Evolutionary conservation across 192 early-diverging fungal species (phyloP).

Genomic region (Backusella mclennaniae): DNA sequence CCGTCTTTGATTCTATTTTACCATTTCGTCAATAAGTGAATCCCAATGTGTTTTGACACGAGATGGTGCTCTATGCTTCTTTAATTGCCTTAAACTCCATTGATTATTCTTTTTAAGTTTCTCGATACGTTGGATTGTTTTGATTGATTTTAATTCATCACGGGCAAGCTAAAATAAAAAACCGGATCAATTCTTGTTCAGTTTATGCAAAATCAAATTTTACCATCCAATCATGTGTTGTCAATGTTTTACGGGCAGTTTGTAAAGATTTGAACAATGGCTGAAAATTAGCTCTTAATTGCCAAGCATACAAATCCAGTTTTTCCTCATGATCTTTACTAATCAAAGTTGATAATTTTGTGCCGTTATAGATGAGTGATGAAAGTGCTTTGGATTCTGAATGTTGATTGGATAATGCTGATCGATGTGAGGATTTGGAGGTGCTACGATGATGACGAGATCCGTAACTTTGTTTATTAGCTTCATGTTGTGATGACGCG

Average conservation of each 20-base stretch:
- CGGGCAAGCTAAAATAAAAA: constrained; percentile 59
- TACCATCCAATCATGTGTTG: constrained; percentile 78
- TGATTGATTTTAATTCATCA: constrained; percentile 68
- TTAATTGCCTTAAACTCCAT: constrained; percentile 79
- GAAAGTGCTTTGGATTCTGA: background rate
- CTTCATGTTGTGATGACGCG: background rate
- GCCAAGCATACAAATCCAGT: constrained; percentile 37
- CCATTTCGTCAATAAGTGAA: constrained; percentile 77
- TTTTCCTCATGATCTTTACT: constrained; percentile 14
- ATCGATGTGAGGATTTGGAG: background rate
- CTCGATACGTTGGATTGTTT: constrained; percentile 67
- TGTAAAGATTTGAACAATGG: constrained; percentile 63
- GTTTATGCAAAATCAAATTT: background rate
- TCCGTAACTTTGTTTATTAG: background rate
- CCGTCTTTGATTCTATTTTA: constrained; percentile 16
- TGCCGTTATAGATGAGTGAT: constrained; percentile 27
- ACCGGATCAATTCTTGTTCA: background rate
- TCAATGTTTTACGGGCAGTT: constrained; percentile 63
- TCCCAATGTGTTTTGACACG: constrained; percentile 73
- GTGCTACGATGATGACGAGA: background rate
- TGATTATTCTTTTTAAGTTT: constrained; percentile 61
- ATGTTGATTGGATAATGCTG: background rate
- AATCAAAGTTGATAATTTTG: constrained; percentile 8
- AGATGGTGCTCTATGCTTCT: constrained; percentile 55
- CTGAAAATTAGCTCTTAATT: constrained; percentile 31